These are phyloP conservation scores for Aspergillaceae sp. DNA, from an alignment of 2,329 filamentous ascomycete genomes.

Conservation along the genomic window DNA sequence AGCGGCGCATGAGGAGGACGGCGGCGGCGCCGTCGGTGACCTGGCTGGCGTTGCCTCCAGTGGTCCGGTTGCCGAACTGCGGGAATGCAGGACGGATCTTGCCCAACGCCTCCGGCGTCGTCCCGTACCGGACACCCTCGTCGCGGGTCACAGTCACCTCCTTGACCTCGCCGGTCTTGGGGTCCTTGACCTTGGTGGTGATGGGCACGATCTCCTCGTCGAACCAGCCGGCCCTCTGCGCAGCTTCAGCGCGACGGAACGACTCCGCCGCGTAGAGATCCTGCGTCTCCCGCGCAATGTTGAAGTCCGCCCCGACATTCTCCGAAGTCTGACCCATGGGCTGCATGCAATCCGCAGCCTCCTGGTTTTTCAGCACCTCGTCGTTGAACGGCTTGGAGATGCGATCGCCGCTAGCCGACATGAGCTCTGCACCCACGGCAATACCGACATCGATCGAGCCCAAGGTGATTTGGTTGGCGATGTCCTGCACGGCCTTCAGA, in stretches of 20 bases:
- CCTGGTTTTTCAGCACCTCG: slow-evolving; percentile 64
- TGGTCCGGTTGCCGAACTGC: slow-evolving; percentile 76
- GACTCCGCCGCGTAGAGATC: slow-evolving; percentile 81
- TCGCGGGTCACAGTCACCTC: slow-evolving; percentile 73
- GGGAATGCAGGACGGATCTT: slow-evolving; percentile 91
- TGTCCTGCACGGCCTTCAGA: slow-evolving; percentile 89
- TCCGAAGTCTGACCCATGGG: slow-evolving; percentile 98
- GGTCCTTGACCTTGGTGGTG: slow-evolving; percentile 69
- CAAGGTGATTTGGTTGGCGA: slow-evolving; percentile 73
- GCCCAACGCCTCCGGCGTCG: slow-evolving; percentile 68
- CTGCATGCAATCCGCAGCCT: slow-evolving; percentile 77
- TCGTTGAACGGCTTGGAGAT: slow-evolving; percentile 68
- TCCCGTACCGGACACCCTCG: slow-evolving; percentile 84
- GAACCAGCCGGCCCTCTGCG: slow-evolving; percentile 85
- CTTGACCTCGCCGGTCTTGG: slow-evolving; percentile 69
- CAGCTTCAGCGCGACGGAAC: slow-evolving; percentile 76
- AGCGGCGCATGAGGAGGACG: slow-evolving; percentile 87
- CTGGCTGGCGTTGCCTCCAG: slow-evolving; percentile 89
- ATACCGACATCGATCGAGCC: slow-evolving; percentile 82
- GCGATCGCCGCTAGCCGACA: slow-evolving; percentile 65
- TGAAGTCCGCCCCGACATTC: slow-evolving; percentile 88
- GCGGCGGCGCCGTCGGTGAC: slow-evolving; percentile 91
- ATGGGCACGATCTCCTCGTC: slow-evolving; percentile 93
- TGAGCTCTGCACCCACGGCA: slow-evolving; percentile 79
- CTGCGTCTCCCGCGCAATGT: slow-evolving; percentile 68